A percentile compares a stretch with the other conserved stretches of the same genome.
These are phyloP conservation scores for Trypanosoma conorhini DNA, from an alignment of 208 protist species.

Conservation along the genomic window DNA sequence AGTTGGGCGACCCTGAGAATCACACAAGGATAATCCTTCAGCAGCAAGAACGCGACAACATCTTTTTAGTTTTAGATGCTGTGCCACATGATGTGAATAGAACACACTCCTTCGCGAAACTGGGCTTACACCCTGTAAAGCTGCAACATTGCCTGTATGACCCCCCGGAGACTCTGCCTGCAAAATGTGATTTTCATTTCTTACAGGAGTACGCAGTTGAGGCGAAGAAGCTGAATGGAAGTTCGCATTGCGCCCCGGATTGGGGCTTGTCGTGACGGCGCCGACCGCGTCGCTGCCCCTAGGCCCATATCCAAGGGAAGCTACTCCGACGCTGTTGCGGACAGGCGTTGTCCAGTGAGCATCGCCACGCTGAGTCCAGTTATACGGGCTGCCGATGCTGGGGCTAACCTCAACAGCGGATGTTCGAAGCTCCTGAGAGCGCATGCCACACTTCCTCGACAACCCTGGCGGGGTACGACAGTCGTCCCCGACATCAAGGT, in stretches of 20 bases:
- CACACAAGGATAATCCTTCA: constrained; percentile 19
- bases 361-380: constrained; percentile 8
- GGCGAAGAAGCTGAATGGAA: constrained; percentile 3
- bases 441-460: background rate
- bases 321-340: background rate
- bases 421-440: background rate
- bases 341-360: constrained; percentile 6
- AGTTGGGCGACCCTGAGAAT: constrained; percentile 18
- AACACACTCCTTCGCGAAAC: constrained; percentile 17
- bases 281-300: constrained; percentile 3
- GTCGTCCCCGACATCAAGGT: background rate
- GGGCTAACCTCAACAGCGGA: background rate
- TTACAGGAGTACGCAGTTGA: constrained; percentile 26
- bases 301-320: constrained; percentile 11
- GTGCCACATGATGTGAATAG: constrained; percentile 22
- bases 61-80: constrained; percentile 18
- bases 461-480: constrained; percentile 15
- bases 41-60: constrained; percentile 24
- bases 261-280: background rate
- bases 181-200: constrained; percentile 25
- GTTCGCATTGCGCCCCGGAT: constrained; percentile 1
- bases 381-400: background rate
- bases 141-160: background rate
- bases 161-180: background rate
- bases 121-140: constrained; percentile 21